A percentile compares a stretch with the other conserved stretches of the same genome.
Conservation (phyloP, 2,329 filamentous ascomycete genomes). For the Botrytis cinerea region DNA sequence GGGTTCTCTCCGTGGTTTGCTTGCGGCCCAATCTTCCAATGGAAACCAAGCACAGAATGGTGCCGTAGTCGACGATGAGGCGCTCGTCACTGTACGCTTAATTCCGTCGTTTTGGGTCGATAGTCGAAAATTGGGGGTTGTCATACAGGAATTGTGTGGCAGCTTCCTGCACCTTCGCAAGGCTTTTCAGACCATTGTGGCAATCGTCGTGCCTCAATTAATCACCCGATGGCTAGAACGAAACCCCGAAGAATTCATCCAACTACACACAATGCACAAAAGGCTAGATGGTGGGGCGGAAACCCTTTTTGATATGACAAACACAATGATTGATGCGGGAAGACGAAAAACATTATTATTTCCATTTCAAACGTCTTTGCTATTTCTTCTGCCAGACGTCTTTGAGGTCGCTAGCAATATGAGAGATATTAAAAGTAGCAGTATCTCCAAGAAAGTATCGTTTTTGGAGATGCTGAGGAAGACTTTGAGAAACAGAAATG, state of each 20-base stretch:
- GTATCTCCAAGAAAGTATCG: slow-evolving; percentile 65
- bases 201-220: slow-evolving; percentile 61
- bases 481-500: slow-evolving; percentile 62
- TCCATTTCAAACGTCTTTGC: slow-evolving; percentile 62
- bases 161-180: slow-evolving; percentile 68
- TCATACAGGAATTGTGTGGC: slow-evolving; percentile 67
- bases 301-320: slow-evolving; percentile 69
- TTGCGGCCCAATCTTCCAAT: slow-evolving; percentile 36
- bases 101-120: slow-evolving; percentile 67
- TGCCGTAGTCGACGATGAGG: slow-evolving; percentile 40
- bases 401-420: slow-evolving; percentile 71
- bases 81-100: slow-evolving; percentile 58
- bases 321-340: slow-evolving; percentile 59
- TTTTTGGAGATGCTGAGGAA: slow-evolving; percentile 67
- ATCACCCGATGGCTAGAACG: slow-evolving; percentile 68
- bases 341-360: slow-evolving; percentile 58
- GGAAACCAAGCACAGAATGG: slow-evolving; percentile 34
- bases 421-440: slow-evolving; percentile 61
- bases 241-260: slow-evolving; percentile 64
- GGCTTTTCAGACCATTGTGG: slow-evolving; percentile 63
- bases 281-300: slow-evolving; percentile 66
- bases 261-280: slow-evolving; percentile 60
- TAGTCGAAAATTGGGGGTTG: slow-evolving; percentile 57
- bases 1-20: slow-evolving; percentile 42
- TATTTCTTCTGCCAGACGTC: slow-evolving; percentile 67